Evolutionary conservation across 345 rosid species (phyloP), one percentile per base, ranked within the genome.

Genomic region (Geranium brycei): DNA sequence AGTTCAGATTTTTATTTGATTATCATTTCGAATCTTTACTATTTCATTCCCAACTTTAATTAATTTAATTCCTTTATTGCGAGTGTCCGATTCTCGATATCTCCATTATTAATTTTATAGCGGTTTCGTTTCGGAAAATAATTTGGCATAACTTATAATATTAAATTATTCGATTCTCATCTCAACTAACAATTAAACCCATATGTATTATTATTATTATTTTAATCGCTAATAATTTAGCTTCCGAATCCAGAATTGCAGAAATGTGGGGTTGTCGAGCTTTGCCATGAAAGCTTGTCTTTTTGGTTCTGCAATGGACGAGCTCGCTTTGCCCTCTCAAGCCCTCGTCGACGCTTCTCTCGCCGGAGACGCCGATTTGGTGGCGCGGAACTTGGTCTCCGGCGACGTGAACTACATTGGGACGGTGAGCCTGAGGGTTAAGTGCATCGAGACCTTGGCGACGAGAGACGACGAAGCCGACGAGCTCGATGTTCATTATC

Each of bases 401-500:
- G 30, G 63, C 38, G 75, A 71, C 40, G 78, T 73, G 38, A 77
- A 77, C 66, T 71, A 71, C 17, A 71, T 65, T 31, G 75, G 81
- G 62, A 73, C 75, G 0, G 75, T 70, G 59, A 73, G 77, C 59
- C 69, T 77, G 65, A 65, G 69, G 62, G 69, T 73, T 61, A 71
- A 65, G 64, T 76, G 74, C 66, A 59, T 73, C 30, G 74, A 72
- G 71, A 66, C 68, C 14, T 31, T 71, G 8, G 57, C 73, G 64
- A 59, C 62, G n/a, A 59, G 71, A 6, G 81, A 77, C 51, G 77
- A 73, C 2, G 77, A 77, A 60, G 75, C 73, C 18, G 77, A 73
- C 63, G 81, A 77, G 69, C 17, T 71, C 13, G 78, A 73, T 67
- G 62, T 77, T 47, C 62, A 64, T 32, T 61, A 62, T 23, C 71